A percentile compares a stretch with the other conserved stretches of the same genome.
These are phyloP conservation scores for Globisporangium iwayamae DNA, from an alignment of 352 stramenopile species.

Conservation along the genomic window DNA sequence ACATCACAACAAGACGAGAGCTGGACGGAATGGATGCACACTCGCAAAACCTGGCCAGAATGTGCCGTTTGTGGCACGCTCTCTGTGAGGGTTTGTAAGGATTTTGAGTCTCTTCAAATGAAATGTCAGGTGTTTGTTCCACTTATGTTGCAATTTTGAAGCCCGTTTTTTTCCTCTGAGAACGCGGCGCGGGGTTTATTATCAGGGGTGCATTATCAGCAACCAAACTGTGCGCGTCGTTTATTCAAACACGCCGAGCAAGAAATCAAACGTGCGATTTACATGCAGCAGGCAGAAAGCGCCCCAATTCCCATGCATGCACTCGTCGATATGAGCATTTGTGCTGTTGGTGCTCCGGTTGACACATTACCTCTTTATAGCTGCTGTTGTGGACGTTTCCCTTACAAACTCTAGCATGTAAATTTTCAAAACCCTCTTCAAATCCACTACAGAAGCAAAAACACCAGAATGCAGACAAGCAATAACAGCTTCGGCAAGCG, in stretches of 20 bases:
- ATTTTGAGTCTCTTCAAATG: no score
- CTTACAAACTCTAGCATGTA: neutral
- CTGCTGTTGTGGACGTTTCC: neutral
- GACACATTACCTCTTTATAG: neutral
- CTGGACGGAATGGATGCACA: neutral
- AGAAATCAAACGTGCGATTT: conserved; percentile 2
- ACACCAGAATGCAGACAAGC: no score
- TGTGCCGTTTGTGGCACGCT: neutral
- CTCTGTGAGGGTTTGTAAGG: neutral
- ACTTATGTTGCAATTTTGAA: neutral
- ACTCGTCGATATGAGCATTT: neutral
- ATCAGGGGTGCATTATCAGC: neutral
- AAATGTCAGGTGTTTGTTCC: no score
- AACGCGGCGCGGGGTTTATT: neutral
- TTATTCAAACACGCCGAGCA: conserved; percentile 11
- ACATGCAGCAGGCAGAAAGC: conserved; percentile 1
- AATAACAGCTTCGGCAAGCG: no score
- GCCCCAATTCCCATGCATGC: neutral
- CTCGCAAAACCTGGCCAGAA: neutral
- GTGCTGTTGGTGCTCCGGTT: neutral
- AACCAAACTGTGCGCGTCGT: neutral
- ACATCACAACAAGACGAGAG: neutral
- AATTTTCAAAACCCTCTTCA: neutral
- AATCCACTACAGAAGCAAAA: neutral
- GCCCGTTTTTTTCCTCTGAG: conserved; percentile 2